phyloP scores from a whole-genome alignment of 129 eudicot genomes.

The Gnaphalium uliginosum region DNA sequence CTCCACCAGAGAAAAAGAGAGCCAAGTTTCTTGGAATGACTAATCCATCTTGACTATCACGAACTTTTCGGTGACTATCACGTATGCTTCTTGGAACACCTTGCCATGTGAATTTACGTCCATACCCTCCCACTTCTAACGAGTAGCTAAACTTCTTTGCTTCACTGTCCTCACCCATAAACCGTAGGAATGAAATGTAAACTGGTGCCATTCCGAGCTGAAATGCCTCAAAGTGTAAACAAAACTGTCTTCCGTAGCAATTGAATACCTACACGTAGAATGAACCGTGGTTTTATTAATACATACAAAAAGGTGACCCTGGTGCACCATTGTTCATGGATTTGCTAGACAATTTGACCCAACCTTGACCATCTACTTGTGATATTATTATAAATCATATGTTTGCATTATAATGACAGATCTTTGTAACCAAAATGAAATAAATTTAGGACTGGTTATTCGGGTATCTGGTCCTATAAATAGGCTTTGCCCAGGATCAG shows the following conservation, averaged over 20 bases:
- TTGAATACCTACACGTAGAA: slow-evolving; percentile 66
- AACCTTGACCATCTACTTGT: neutral
- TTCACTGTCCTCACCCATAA: slow-evolving; percentile 91
- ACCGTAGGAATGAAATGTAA: slow-evolving; percentile 76
- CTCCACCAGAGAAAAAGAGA: slow-evolving; percentile 80
- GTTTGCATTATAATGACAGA: neutral
- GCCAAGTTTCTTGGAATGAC: slow-evolving; percentile 73
- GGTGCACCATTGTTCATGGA: neutral
- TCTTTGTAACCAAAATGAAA: neutral
- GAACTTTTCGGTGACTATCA: slow-evolving; percentile 73
- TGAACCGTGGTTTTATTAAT: neutral
- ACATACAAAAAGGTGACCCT: neutral
- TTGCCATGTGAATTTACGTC: slow-evolving; percentile 81
- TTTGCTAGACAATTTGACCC: neutral
- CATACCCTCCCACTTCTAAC: slow-evolving; percentile 72
- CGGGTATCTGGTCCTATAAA: neutral
- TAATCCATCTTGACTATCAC: slow-evolving; percentile 87
- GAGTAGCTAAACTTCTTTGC: slow-evolving; percentile 70
- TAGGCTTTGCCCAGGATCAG: neutral
- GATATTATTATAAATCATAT: too few species aligned
- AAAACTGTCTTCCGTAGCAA: slow-evolving; percentile 77
- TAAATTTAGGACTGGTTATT: neutral
- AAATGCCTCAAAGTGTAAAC: slow-evolving; percentile 93
- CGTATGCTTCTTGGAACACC: slow-evolving; percentile 92
- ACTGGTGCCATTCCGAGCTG: slow-evolving; percentile 85